Base-by-base conservation (phyloP, 768 basidiomycete species). In the Auricularia heimuer region DNA sequence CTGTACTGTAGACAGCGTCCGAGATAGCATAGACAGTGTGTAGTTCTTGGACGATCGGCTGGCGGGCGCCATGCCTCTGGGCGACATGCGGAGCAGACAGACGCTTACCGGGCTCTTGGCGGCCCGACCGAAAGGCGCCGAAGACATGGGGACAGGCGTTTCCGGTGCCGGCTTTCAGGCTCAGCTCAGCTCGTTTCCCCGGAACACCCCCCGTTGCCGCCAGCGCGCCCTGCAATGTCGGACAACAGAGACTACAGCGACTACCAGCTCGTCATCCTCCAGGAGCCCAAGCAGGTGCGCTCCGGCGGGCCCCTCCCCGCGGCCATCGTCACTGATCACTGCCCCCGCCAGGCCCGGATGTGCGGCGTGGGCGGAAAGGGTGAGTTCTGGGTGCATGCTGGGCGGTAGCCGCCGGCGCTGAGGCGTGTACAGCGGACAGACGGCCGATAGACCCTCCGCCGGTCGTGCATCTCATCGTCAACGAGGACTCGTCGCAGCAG, bases 391-490 rank as follows among this genome's bases (percentile, higher is more conserved):
- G 51, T 18, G 44, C 36, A 54, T 58, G 14, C 42, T 18, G 21
- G 44, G 7, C 45, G 61, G 42, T 56, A 4, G 29, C 45, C 60
- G 24, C 60, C 37, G 16, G n/a, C 64, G 47, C 47, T 51, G 21
- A 51, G 10, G 11, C 14, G 11, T 18, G 11, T 65, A 62, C 77
- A 90, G 94, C 92, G 64, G 95, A 96, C 81, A 84, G 94, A n/a
- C 82, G 94, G 44, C 94, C 95, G 2, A 94, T 98, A 73, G 94
- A 98, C 79, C 95, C 95, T 0, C 94, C 94, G 1, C 94, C 95
- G 18, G 94, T 98, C 77, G 87, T 98, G n/a, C 93, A 96, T 75
- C 85, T 98, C 7, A 86, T 89, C 64, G 91, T 97, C 64, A 80
- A 92, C 69, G 89, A 69, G 70, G 34, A 66, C 69, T 29, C 69